Base-by-base conservation (phyloP, 345 rosid species). In the Psidium guajava region DNA sequence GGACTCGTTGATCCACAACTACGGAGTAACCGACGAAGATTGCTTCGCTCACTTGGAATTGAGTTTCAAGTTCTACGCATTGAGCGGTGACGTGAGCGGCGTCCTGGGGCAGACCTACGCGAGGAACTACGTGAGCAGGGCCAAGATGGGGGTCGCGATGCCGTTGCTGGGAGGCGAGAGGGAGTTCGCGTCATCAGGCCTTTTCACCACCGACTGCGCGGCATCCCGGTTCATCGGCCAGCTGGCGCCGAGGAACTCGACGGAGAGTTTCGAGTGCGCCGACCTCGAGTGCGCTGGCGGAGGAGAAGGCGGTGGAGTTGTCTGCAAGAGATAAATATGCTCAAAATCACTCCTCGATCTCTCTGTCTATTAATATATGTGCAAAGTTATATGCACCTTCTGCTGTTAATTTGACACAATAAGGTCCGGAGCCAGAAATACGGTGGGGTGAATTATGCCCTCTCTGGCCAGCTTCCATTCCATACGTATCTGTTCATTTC, bases 31-130 rank as follows among this genome's bases (percentile, higher is more conserved):
- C 27, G 40, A 88, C 54, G 93, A 93, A n/a, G 95, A 94, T 77
- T 92, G 94, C 84, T 92, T 92, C 53, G 93, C 95, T 83, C 97
- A 93, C 85, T 90, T 95, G 36, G 96, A 95, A 83, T 84, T 94
- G 24, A 89, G 94, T 32, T 94, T 95, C 87, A 92, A 91, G 85
- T 93, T 94, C 86, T 86, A 90, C 82, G 86, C 85, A 16, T 54
- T 94, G 47, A 91, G 90, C 52, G 92, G 90, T 21, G 73, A 91
- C 20, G 94, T 92, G 4, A 90, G 88, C 77, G 95, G 97, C 64
- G 91, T 94, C 52, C 64, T 93, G 84, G 95, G 97, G 18, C 94
- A 92, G 77, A 93, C 97, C 24, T 95, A 94, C 52, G 87, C 87
- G 80, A 55, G 88, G 27, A 88, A 86, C 57, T 93, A 95, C 56